Percentiles rank a stretch among this genome's conserved stretches.
These are phyloP conservation scores for Przewalskia tangutica DNA, from an alignment of 257 asterid species.

Conservation along the genomic window DNA sequence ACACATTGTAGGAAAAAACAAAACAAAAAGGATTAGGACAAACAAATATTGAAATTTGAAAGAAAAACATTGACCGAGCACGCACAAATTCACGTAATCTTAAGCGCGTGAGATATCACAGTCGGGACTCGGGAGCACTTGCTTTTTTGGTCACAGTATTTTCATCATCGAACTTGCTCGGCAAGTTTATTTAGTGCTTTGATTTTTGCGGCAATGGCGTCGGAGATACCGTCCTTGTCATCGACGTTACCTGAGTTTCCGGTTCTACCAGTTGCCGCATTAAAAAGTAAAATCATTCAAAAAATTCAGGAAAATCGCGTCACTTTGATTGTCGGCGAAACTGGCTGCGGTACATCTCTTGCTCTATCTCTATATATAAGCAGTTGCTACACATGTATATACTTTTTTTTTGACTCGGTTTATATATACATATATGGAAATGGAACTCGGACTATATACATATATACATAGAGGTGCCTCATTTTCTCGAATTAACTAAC, in stretches of 20 bases:
- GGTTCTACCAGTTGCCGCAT: constrained; percentile 49
- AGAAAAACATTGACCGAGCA: neutral
- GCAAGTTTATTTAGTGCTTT: neutral
- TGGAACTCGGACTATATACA: too few species aligned
- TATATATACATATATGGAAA: too few species aligned
- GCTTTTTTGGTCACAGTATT: neutral
- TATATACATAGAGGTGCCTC: neutral
- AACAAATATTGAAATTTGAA: too few species aligned
- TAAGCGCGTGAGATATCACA: neutral
- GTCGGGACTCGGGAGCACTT: neutral
- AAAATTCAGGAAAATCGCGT: constrained; percentile 80
- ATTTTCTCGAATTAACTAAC: neutral
- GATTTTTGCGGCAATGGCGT: constrained; percentile 28
- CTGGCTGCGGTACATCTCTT: constrained; percentile 63
- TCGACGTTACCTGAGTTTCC: constrained; percentile 30
- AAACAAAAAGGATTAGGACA: too few species aligned
- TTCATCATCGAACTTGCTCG: neutral
- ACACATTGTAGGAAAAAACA: too few species aligned
- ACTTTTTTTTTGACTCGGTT: too few species aligned
- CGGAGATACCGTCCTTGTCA: constrained; percentile 16
- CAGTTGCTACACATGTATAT: neutral
- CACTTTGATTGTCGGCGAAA: constrained; percentile 84
- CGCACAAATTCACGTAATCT: neutral
- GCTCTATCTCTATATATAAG: neutral
- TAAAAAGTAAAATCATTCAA: constrained; percentile 53